Base-by-base conservation (phyloP, 345 rosid species). In the Populus pruinosa region DNA sequence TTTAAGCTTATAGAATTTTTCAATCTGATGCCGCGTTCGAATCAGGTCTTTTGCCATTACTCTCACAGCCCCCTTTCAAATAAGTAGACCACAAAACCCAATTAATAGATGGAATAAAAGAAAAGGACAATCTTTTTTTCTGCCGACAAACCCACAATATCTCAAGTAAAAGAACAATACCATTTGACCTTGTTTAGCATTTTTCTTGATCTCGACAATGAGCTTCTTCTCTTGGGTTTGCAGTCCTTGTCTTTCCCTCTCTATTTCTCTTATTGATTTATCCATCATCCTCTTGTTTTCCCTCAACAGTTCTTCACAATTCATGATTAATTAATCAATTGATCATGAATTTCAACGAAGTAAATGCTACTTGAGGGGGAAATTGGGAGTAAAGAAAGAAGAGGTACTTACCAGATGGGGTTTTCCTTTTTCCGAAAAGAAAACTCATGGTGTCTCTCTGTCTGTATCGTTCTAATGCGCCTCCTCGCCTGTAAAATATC, bases 21-120 rank as follows among this genome's bases (percentile, higher is more conserved):
- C 97, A 80, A 96, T 88, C 88, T 96, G 98, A 86, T 93, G 98
- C 2, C 97, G 85, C 2, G 98, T 96, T 83, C 99, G 81, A 39
- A 96, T 93, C 70, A 96, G 97, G 77, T 96, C 99, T 80, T 96
- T 96, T 14, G 99, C 99, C 99, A 96, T 96, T 81, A 96, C 93
- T 84, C 88, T 93, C 59, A 96, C 98, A 76, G 98, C 98, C 81
- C 99, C 99, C 99, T 95, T 47, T 14, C 16, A 4, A 14, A 47
- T 13, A 47, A 47, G 50, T 14, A 47, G 50, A 47, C 44, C 44
- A 10, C 50, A 47, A 47, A 47, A 47, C 18, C 50, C 50, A 47
- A 47, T 90, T n/a, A 71, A 81, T 17, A 18, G 2, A 39, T 18
- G 25, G 49, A 12, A n/a, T 9, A 68, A 38, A 68, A 68, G 2